phyloP scores from a whole-genome alignment of 192 early-diverging fungal genomes.

The Dispira simplex region DNA sequence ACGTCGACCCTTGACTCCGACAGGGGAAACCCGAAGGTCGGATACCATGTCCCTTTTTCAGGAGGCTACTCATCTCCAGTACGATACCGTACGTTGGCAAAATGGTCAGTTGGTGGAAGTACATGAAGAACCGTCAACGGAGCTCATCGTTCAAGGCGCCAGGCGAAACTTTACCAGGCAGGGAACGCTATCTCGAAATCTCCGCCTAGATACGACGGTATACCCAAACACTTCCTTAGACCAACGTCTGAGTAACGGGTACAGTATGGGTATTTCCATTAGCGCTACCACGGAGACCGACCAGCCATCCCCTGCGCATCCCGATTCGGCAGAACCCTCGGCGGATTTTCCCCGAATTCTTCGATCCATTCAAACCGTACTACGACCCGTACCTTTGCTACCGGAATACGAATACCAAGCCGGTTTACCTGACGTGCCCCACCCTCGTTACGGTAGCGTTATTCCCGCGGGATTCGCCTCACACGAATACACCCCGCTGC shows the following conservation, averaged over 20 bases:
- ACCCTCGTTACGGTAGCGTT: background rate
- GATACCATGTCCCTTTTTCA: slow-evolving; percentile 1
- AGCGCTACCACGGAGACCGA: no score
- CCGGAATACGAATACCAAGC: slow-evolving; percentile 31
- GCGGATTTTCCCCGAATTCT: no score
- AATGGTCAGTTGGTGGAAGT: slow-evolving; percentile 5
- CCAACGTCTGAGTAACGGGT: no score
- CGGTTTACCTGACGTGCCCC: slow-evolving; percentile 24
- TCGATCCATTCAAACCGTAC: background rate
- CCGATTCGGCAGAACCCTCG: no score
- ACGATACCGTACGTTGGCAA: slow-evolving; percentile 13
- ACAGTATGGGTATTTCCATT: no score
- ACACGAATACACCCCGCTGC: background rate
- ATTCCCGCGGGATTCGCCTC: background rate
- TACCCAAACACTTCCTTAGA: no score
- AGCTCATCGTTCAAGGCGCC: no score
- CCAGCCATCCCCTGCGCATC: no score
- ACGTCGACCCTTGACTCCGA: background rate
- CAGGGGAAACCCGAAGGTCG: background rate
- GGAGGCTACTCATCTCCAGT: slow-evolving; percentile 15
- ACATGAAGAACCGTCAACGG: no score
- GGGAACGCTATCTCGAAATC: no score
- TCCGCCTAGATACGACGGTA: no score
- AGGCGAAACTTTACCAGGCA: no score
- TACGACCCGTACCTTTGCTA: slow-evolving; percentile 17